Percentiles rank a stretch among this genome's conserved stretches.
Evolutionary conservation across 2,329 filamentous ascomycete species (phyloP).

Genomic region (Ceratocystis huliohia): DNA sequence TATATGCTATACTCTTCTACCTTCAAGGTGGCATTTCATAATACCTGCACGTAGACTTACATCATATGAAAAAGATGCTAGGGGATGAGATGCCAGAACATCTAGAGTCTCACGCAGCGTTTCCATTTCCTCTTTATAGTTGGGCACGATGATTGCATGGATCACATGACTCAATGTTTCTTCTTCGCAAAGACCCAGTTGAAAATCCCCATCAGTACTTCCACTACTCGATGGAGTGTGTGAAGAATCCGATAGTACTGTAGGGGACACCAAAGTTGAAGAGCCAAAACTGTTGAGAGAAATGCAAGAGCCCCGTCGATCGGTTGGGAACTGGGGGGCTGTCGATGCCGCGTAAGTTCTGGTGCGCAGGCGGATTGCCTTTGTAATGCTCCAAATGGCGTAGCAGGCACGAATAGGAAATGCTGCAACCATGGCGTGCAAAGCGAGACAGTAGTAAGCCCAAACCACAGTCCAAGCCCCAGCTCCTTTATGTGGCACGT

Average conservation of each 20-base stretch:
- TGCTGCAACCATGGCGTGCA: slow-evolving; percentile 50
- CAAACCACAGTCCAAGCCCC: slow-evolving; percentile 43
- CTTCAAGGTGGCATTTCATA: not conserved
- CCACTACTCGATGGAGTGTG: slow-evolving; percentile 36
- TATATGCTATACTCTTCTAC: not conserved
- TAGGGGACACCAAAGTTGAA: slow-evolving; percentile 1
- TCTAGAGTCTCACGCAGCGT: slow-evolving; percentile 56
- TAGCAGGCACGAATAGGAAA: slow-evolving; percentile 52
- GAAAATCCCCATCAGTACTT: slow-evolving; percentile 39
- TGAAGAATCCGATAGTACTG: not conserved
- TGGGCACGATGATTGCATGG: slow-evolving; percentile 57
- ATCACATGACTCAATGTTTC: slow-evolving; percentile 36
- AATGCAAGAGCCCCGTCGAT: slow-evolving; percentile 40
- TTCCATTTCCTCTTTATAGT: slow-evolving; percentile 61
- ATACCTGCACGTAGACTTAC: slow-evolving; percentile 36
- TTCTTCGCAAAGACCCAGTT: slow-evolving; percentile 21
- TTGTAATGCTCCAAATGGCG: slow-evolving; percentile 46
- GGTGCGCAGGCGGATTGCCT: slow-evolving; percentile 35
- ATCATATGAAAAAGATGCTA: slow-evolving; percentile 53
- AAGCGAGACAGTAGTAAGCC: slow-evolving; percentile 51
- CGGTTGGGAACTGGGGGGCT: slow-evolving; percentile 35
- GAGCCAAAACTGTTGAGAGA: slow-evolving; percentile 40
- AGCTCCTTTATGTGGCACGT: slow-evolving; percentile 29
- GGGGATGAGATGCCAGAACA: slow-evolving; percentile 53
- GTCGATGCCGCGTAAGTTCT: slow-evolving; percentile 31